Conservation (phyloP, 164 flowering plant species). For the Paratinospora sagittata region DNA sequence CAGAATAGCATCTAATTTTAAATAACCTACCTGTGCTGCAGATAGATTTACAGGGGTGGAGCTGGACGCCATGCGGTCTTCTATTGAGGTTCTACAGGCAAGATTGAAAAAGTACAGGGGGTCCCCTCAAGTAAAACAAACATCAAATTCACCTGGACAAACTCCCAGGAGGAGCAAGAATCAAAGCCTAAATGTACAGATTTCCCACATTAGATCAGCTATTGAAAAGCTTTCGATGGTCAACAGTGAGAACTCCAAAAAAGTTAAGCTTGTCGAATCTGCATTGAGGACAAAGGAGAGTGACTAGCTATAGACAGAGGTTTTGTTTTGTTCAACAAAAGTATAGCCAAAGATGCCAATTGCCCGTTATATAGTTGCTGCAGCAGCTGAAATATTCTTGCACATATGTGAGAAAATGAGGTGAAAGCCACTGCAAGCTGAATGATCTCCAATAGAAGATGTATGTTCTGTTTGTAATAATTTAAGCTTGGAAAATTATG, state of each 20-base stretch:
- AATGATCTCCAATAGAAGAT: no score
- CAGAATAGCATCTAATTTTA: not conserved
- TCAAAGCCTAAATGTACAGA: slow-evolving; percentile 39
- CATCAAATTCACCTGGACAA: slow-evolving; percentile 24
- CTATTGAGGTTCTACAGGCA: slow-evolving; percentile 58
- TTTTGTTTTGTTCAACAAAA: not conserved
- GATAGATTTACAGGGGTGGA: slow-evolving; percentile 68
- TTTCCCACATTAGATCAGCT: slow-evolving; percentile 53
- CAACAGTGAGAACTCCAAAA: slow-evolving; percentile 68
- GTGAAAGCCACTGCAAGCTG: no score
- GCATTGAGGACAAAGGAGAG: slow-evolving; percentile 43
- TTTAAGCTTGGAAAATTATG: no score
- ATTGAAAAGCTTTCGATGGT: slow-evolving; percentile 72
- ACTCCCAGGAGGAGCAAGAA: slow-evolving; percentile 32
- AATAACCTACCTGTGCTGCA: slow-evolving; percentile 27
- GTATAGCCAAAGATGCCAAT: not conserved
- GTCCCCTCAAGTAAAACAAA: slow-evolving; percentile 26
- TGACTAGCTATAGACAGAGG: slow-evolving; percentile 3
- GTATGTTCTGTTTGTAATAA: no score
- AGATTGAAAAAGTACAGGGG: slow-evolving; percentile 50
- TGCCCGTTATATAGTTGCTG: no score
- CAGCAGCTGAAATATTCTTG: no score
- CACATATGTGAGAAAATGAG: no score
- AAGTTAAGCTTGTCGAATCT: slow-evolving; percentile 68
- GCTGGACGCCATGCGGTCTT: slow-evolving; percentile 66